These are phyloP conservation scores for Xylaria acuta DNA, from an alignment of 495 filamentous ascomycete genomes.

Conservation along the genomic window DNA sequence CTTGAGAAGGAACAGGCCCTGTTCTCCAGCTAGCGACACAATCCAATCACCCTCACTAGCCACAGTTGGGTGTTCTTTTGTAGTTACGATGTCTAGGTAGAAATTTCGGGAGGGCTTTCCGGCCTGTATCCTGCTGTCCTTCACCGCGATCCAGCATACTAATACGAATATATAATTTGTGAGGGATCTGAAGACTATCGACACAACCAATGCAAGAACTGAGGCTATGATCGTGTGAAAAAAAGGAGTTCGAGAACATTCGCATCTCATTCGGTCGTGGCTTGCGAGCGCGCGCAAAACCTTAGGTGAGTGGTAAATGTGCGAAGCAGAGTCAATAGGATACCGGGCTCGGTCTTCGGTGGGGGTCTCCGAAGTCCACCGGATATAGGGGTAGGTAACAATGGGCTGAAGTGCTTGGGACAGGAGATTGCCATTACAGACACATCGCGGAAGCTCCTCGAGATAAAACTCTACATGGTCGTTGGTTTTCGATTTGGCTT, in stretches of 20 bases:
- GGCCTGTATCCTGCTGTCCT: neutral
- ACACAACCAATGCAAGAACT: neutral
- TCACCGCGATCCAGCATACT: neutral
- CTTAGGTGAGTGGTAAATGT: neutral
- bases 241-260: neutral
- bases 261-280: neutral
- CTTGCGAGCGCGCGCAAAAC: neutral
- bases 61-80: neutral
- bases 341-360: neutral
- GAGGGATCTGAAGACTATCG: neutral
- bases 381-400: neutral
- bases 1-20: conserved; percentile 9
- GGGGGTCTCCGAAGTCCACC: neutral
- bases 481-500: neutral
- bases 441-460: conserved; percentile 7
- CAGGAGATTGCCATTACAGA: neutral
- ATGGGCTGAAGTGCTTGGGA: neutral
- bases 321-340: neutral
- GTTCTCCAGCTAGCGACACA: conserved; percentile 8
- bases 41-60: conserved; percentile 3
- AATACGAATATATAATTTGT: neutral
- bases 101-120: neutral
- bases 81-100: neutral
- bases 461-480: neutral
- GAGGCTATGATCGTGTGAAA: neutral